Evolutionary conservation across 352 stramenopile species (phyloP).

Genomic region (Globisporangium nunn): DNA sequence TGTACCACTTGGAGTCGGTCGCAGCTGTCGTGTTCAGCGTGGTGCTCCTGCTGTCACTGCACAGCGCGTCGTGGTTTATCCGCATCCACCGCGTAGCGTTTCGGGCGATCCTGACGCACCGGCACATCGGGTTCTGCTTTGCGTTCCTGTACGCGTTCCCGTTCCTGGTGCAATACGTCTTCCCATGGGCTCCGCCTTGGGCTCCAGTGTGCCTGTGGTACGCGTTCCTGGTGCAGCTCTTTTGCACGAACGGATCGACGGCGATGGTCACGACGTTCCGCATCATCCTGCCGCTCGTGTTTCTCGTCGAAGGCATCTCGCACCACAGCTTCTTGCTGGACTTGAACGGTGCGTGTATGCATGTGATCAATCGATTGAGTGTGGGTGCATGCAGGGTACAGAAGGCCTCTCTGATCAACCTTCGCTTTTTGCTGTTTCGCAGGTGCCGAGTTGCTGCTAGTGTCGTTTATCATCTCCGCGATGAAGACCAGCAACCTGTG

Average conservation of each 20-base stretch:
- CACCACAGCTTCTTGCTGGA: constrained; percentile 88
- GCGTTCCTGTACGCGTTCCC: constrained; percentile 84
- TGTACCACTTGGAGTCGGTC: constrained; percentile 63
- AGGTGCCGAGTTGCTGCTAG: constrained; percentile 77
- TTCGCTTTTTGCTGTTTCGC: background rate
- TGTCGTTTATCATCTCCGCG: constrained; percentile 82
- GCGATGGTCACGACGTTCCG: constrained; percentile 85
- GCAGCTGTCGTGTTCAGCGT: constrained; percentile 62
- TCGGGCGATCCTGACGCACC: constrained; percentile 72
- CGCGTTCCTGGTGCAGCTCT: constrained; percentile 84
- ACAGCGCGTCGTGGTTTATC: constrained; percentile 71
- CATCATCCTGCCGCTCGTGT: constrained; percentile 77
- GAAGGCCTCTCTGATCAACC: background rate
- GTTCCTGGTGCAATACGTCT: constrained; percentile 82
- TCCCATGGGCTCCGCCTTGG: constrained; percentile 85
- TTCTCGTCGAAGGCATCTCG: constrained; percentile 82
- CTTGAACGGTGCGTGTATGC: constrained; percentile 53
- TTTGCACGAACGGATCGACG: constrained; percentile 74
- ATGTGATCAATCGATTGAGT: background rate
- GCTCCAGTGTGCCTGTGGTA: constrained; percentile 87
- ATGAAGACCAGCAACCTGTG: constrained; percentile 83
- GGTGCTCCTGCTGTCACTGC: constrained; percentile 55
- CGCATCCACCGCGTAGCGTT: constrained; percentile 78
- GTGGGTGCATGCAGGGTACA: background rate
- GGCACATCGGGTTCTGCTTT: constrained; percentile 85